phyloP scores from a whole-genome alignment of 768 basidiomycete species.

The Tubosaeta sp. region DNA sequence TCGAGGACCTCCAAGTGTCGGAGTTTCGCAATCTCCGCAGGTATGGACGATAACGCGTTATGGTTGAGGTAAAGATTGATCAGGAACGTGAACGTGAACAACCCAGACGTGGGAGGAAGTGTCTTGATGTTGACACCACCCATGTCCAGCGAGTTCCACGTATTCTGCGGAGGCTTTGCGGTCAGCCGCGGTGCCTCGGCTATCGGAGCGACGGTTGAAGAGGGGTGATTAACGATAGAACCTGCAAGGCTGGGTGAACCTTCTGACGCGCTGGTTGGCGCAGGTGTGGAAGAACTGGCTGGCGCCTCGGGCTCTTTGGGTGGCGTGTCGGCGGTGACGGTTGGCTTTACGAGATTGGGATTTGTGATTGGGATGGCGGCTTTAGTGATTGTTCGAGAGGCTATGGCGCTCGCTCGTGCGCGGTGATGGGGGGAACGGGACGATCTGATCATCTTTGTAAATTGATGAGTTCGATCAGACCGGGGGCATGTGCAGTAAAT shows the following conservation, averaged over 20 bases:
- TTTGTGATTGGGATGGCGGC: constrained; percentile 90
- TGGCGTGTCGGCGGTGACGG: constrained; percentile 22
- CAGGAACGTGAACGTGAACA: constrained; percentile 89
- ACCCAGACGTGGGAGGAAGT: constrained; percentile 68
- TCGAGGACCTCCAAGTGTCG: constrained; percentile 87
- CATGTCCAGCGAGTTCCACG: constrained; percentile 93
- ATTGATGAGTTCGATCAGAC: constrained; percentile 20
- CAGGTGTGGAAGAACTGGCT: constrained; percentile 27
- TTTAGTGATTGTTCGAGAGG: constrained; percentile 81
- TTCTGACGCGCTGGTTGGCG: constrained; percentile 30
- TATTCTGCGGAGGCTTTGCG: constrained; percentile 65
- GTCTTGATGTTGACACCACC: constrained; percentile 94
- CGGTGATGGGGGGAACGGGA: constrained; percentile 90
- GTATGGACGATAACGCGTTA: constrained; percentile 75
- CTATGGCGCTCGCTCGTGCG: constrained; percentile 92
- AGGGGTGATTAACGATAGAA: constrained; percentile 55
- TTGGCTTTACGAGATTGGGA: constrained; percentile 66
- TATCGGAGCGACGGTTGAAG: constrained; percentile 72
- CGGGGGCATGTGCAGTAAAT: constrained; percentile 13
- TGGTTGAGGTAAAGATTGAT: constrained; percentile 95
- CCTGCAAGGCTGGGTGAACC: constrained; percentile 33
- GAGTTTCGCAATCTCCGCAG: constrained; percentile 78
- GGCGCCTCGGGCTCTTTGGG: constrained; percentile 29
- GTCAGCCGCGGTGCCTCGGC: constrained; percentile 63
- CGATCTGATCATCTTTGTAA: constrained; percentile 69